phyloP scores from a whole-genome alignment of 768 basidiomycete species.

The Obba rivulosa region DNA sequence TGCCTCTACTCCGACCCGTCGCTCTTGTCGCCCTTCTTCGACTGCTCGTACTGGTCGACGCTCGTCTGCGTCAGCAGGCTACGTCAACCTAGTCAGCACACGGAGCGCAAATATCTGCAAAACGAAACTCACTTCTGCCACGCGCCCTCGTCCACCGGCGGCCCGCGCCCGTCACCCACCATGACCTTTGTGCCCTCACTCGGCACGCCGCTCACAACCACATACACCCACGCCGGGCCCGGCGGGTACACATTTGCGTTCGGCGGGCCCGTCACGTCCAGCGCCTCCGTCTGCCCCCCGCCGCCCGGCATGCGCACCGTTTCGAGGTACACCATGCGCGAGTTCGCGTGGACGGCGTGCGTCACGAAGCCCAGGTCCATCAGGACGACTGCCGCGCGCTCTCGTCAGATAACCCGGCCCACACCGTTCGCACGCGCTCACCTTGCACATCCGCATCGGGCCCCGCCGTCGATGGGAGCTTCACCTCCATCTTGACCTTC shows the following conservation, averaged over 20 bases:
- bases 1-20: too few relatives aligned
- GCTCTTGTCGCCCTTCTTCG: conserved; percentile 19
- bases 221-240: conserved; percentile 72
- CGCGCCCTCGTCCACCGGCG: conserved; percentile 52
- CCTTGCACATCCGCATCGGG: conserved; percentile 43
- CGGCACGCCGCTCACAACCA: conserved; percentile 63
- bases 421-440: conserved; percentile 15
- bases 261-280: conserved; percentile 64
- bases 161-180: conserved; percentile 61
- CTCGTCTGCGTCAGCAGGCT: conserved; percentile 46
- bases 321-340: conserved; percentile 65
- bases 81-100: neutral
- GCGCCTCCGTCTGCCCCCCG: conserved; percentile 31
- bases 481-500: conserved; percentile 41
- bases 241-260: conserved; percentile 66
- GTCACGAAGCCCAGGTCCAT: conserved; percentile 85
- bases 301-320: conserved; percentile 35
- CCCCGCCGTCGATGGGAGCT: conserved; percentile 30
- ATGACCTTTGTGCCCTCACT: conserved; percentile 59
- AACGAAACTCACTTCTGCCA: conserved; percentile 48
- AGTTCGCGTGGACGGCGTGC: conserved; percentile 71
- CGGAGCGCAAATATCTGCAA: neutral
- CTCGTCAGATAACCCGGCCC: neutral
- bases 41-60: conserved; percentile 45
- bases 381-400: conserved; percentile 61